Evolutionary conservation across 495 filamentous ascomycete genomes (phyloP), one percentile per base, ranked within the genome.

Genomic region (Aspergillus asperescens): DNA sequence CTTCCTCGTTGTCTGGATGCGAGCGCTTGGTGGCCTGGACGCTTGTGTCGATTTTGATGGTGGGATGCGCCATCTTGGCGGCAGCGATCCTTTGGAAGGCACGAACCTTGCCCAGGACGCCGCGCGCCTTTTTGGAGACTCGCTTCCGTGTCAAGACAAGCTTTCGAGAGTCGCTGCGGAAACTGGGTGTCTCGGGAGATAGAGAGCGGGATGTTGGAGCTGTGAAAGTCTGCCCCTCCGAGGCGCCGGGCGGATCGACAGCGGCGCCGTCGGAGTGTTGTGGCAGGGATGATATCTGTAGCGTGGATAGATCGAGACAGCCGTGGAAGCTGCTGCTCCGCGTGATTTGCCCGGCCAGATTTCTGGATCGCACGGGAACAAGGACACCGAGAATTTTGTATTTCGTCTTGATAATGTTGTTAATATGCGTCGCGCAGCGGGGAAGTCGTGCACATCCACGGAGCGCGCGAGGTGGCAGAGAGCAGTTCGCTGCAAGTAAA

Each of bases 301-400:
- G 63, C 56, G 66, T 62, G 18, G 73, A 74, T 62, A 76, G 68
- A 74, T 76, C 71, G 66, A 72, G 71, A 73, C 71, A 76, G 73
- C 73, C 75, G 64, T 68, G 62, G 56, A 68, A 74, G 73, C 73
- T 75, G 73, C 67, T 70, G 69, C 71, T 68, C 56, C 65, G 63
- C 57, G 68, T 61, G 39, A 64, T 67, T 62, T 69, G 68, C 65
- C 63, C 64, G 70, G 72, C 73, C 73, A 76, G 70, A 60, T 63
- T 76, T 76, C 59, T 69, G 44, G 60, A 58, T 61, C 42, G 59
- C 60, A 53, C 57, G 59, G 62, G 61, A 53, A 44, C 53, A 47
- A 60, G 53, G 50, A 46, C 50, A 23, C 51, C 48, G 50, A 39
- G 9, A 24, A 46, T 45, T 43, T 50, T 22, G 48, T 43, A 45